These are phyloP conservation scores for Geoglossum glabrum DNA, from an alignment of 495 filamentous ascomycete species.

Conservation along the genomic window DNA sequence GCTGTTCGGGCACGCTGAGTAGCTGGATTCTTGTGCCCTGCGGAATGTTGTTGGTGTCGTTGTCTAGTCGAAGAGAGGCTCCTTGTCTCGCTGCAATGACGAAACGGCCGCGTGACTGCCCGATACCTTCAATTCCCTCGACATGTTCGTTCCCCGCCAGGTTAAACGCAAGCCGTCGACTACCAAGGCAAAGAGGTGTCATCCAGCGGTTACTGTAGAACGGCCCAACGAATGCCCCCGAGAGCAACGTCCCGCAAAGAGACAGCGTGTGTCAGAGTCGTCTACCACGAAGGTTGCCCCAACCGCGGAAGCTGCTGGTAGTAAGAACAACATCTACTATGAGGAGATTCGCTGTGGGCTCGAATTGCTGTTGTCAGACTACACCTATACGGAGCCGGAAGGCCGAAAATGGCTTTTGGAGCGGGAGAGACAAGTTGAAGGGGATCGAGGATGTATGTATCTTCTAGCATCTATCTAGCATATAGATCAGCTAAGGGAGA, in stretches of 20 bases:
- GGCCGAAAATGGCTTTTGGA: not conserved
- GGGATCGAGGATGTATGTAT: not conserved
- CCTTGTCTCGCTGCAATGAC: too few relatives aligned
- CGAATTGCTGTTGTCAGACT: slow-evolving; percentile 1
- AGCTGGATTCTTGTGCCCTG: too few relatives aligned
- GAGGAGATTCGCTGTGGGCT: slow-evolving; percentile 1
- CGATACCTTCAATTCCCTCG: not conserved
- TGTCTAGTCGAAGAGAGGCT: too few relatives aligned
- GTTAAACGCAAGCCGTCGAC: not conserved
- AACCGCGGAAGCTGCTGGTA: not conserved
- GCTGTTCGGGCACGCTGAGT: too few relatives aligned
- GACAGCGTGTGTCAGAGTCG: not conserved
- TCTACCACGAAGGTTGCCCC: not conserved
- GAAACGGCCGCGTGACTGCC: not conserved
- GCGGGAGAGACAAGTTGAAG: not conserved
- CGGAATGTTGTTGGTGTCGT: too few relatives aligned
- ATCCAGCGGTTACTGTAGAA: not conserved
- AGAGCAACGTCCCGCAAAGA: not conserved
- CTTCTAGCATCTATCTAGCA: not conserved
- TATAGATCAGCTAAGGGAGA: not conserved
- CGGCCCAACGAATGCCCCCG: not conserved
- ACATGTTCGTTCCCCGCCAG: not conserved
- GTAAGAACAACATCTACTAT: not conserved
- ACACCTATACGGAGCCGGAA: not conserved
- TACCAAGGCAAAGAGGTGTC: not conserved